Conservation (phyloP, 805 yeast species). For the Torulaspora indica region DNA sequence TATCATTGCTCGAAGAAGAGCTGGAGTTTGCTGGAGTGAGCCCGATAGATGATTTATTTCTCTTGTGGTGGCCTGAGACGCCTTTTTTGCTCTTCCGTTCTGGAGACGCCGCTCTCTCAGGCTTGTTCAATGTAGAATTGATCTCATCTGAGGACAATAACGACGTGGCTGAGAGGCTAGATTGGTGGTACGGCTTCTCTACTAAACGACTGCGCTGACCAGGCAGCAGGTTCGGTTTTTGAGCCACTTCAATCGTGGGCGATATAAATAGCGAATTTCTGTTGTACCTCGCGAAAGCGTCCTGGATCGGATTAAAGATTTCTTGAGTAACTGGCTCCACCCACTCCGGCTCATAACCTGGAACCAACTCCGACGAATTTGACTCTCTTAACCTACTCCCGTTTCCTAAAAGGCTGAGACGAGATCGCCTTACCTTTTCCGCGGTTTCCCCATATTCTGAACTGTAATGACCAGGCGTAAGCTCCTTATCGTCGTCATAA, state of each 20-base stretch:
- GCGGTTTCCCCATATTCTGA: constrained; percentile 9
- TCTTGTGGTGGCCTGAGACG: constrained; percentile 37
- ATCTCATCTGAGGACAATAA: constrained; percentile 13
- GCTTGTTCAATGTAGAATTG: constrained; percentile 17
- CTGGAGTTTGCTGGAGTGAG: constrained; percentile 10
- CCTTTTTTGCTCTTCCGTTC: constrained; percentile 26
- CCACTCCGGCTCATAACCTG: constrained; percentile 8
- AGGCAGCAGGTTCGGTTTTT: constrained; percentile 36
- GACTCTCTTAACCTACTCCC: constrained; percentile 9
- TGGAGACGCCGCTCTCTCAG: constrained; percentile 33
- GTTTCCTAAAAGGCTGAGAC: constrained; percentile 5
- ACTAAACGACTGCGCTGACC: constrained; percentile 12
- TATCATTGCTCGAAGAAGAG: neutral
- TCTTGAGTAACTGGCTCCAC: constrained; percentile 4
- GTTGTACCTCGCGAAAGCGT: constrained; percentile 17
- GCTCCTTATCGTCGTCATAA: constrained; percentile 16
- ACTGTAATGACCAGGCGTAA: constrained; percentile 6
- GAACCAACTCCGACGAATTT: constrained; percentile 11
- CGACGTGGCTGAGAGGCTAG: constrained; percentile 16
- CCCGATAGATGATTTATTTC: constrained; percentile 38
- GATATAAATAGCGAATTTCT: constrained; percentile 58
- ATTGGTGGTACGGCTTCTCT: constrained; percentile 20
- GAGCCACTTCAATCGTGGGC: constrained; percentile 73
- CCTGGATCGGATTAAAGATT: constrained; percentile 22
- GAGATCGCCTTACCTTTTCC: constrained; percentile 3